Base-by-base conservation (phyloP, 805 yeast species). In the Starmerella bacillaris region DNA sequence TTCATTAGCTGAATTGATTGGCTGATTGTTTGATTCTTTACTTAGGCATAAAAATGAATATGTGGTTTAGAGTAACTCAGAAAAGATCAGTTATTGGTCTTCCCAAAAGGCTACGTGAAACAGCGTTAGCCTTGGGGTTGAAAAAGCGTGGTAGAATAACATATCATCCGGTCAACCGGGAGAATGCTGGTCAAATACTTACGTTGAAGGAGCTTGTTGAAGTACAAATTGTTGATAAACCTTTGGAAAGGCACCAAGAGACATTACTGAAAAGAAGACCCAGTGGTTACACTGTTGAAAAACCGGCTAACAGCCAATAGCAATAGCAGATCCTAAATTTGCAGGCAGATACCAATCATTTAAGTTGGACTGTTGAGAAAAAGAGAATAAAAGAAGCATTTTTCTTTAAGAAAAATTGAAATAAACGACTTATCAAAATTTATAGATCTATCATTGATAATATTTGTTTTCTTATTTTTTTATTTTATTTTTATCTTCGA, bases 71-170 rank as follows among this genome's bases (percentile, higher is more conserved):
- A 54, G 70, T 83, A 38, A 73, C 83, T 16, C 82, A 82, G 49
- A 59, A 66, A 35, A 70, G 92, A 53, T 83, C 95, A 2, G 65
- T 82, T 4, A 83, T 86, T 41, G 94, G 94, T 1, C 64, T 82
- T 49, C 92, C 94, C 9, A 68, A 72, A 37, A 57, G 63, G 29
- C 67, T 68, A 38, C 70, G 75, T 43, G 67, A 68, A 39, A 73
- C 83, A 6, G 70, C 80, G 19, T 59, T 65, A 38, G 66, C 77
- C 5, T 61, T 86, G 40, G 96, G 96, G 0, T 68, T 86, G 35
- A 68, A 64, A 36, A 71, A 65, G 48, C 71, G 89, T 47, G 79
- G 84, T 35, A 73, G 74, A 27, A 68, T 74, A 2, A 74, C 72
- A 2, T 84, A 76, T 57, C 84, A 73, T 49, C 58, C 60, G 31